Percentiles rank a stretch among this genome's conserved stretches.
Evolutionary conservation across 495 filamentous ascomycete species (phyloP).

Genomic region (Penicillium paradoxum): DNA sequence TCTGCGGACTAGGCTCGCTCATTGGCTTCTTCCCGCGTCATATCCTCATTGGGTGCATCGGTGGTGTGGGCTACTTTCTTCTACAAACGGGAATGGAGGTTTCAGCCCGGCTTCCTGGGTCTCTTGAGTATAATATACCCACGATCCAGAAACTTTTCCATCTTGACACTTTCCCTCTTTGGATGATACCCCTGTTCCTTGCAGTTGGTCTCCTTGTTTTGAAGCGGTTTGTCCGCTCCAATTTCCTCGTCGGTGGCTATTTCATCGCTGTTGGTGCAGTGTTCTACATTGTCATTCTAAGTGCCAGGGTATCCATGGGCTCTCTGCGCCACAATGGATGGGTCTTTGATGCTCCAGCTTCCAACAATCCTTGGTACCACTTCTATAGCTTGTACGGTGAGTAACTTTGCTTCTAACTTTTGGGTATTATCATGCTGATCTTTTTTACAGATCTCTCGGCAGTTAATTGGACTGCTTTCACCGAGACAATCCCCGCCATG

Average conservation of each 20-base stretch:
- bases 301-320: constrained; percentile 57
- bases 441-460: constrained; percentile 57
- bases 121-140: constrained; percentile 70
- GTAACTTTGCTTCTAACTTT: constrained; percentile 9
- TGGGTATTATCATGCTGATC: constrained; percentile 6
- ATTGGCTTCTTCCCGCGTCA: constrained; percentile 95
- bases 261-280: constrained; percentile 73
- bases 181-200: constrained; percentile 73
- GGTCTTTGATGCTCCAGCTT: constrained; percentile 82
- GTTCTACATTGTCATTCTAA: constrained; percentile 75
- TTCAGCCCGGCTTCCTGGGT: constrained; percentile 80
- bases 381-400: constrained; percentile 92
- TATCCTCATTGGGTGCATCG: constrained; percentile 95
- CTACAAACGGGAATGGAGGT: constrained; percentile 89
- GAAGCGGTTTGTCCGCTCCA: constrained; percentile 69
- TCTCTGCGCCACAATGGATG: constrained; percentile 68
- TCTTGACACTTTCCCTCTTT: constrained; percentile 69
- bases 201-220: constrained; percentile 69
- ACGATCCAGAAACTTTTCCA: constrained; percentile 69
- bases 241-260: constrained; percentile 80
- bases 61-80: constrained; percentile 96
- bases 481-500: constrained; percentile 85
- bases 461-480: constrained; percentile 75
- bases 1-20: constrained; percentile 76
- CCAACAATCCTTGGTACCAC: constrained; percentile 88